Evolutionary conservation across 176 grass and related monocot genomes (phyloP).

Genomic region (Carex parvula): DNA sequence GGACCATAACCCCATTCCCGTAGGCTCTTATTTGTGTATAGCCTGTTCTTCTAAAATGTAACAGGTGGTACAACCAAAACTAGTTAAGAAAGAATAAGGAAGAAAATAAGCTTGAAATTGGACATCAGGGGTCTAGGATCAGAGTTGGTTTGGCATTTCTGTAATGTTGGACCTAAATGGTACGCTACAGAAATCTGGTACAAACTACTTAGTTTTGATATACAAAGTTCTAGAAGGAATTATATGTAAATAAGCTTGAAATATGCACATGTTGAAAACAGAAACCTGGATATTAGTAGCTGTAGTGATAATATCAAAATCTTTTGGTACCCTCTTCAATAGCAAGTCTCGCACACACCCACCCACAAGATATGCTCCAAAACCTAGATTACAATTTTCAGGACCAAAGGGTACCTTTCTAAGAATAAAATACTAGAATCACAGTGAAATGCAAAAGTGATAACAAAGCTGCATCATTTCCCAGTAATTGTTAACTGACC

Average conservation of each 20-base stretch:
- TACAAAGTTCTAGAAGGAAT: not conserved
- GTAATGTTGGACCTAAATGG: not conserved
- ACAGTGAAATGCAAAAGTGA: not conserved
- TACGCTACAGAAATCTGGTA: not conserved
- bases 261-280: not conserved
- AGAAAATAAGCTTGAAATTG: not conserved
- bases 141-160: not conserved
- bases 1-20: not conserved
- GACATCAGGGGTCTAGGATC: not conserved
- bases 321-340: constrained; percentile 72
- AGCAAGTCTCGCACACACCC: constrained; percentile 90
- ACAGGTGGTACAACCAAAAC: not conserved
- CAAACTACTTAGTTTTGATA: not conserved
- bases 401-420: constrained; percentile 8
- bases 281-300: constrained; percentile 77
- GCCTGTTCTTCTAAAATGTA: not conserved
- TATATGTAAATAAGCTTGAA: not conserved
- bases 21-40: not conserved
- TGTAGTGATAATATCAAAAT: constrained; percentile 86
- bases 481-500: constrained; percentile 6
- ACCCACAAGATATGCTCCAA: constrained; percentile 84
- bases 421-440: constrained; percentile 7
- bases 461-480: not conserved
- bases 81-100: not conserved
- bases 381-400: constrained; percentile 46